Evolutionary conservation across 352 stramenopile species (phyloP).

Genomic region (Globisporangium yorkense): DNA sequence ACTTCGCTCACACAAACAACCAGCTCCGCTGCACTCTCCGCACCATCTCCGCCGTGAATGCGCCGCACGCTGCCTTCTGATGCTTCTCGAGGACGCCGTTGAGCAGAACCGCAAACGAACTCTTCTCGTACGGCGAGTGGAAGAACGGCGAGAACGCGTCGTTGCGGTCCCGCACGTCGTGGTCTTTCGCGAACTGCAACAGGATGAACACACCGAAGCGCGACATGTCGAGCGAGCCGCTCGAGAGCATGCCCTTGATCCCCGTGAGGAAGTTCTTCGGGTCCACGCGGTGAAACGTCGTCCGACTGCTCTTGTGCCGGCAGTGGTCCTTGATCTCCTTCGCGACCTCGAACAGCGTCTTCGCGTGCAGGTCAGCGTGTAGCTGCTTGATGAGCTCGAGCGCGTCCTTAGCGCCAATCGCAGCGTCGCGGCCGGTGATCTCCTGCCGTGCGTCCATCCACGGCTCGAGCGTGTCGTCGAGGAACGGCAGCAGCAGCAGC

Average conservation of each 20-base stretch:
- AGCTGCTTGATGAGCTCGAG: constrained; percentile 49
- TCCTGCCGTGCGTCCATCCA: constrained; percentile 55
- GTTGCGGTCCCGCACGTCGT: constrained; percentile 10
- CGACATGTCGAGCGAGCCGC: constrained; percentile 40
- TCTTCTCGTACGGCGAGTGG: constrained; percentile 51
- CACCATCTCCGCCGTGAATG: constrained; percentile 48
- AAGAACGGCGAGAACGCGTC: constrained; percentile 31
- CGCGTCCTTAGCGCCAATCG: constrained; percentile 43
- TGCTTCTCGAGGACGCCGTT: constrained; percentile 21
- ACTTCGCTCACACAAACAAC: constrained; percentile 39
- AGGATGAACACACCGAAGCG: constrained; percentile 68
- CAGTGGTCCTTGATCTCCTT: constrained; percentile 71
- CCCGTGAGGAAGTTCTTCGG: constrained; percentile 35
- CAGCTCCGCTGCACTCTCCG: constrained; percentile 45
- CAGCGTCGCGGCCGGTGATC: constrained; percentile 34
- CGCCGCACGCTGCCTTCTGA: constrained; percentile 22
- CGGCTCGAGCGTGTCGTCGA: constrained; percentile 38
- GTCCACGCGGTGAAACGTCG: constrained; percentile 39
- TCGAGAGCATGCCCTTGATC: constrained; percentile 54
- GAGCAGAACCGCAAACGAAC: constrained; percentile 41
- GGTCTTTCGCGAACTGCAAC: constrained; percentile 52
- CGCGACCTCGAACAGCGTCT: constrained; percentile 57
- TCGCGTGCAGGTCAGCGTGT: constrained; percentile 47
- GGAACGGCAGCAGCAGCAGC: constrained; percentile 40
- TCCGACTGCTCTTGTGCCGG: constrained; percentile 58